A percentile compares a stretch with the other conserved stretches of the same genome.
These are phyloP conservation scores for Brasenia schreberi DNA, from an alignment of 164 flowering plant species.

Conservation along the genomic window DNA sequence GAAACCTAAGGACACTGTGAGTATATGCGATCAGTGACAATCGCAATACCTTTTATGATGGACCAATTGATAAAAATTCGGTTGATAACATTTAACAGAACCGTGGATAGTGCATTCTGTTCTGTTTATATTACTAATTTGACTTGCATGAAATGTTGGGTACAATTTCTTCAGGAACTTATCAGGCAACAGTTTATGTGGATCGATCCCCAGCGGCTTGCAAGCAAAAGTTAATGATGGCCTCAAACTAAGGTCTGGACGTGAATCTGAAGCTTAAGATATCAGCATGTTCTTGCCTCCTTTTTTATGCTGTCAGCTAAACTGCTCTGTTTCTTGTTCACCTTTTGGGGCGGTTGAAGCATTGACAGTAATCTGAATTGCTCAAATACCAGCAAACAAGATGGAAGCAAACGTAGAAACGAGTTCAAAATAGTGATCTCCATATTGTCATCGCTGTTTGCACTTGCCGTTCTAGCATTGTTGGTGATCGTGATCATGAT, in stretches of 20 bases:
- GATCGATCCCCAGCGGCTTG: not conserved
- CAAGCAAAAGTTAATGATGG: not conserved
- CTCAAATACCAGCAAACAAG: too few relatives aligned
- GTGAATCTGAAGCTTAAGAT: too few relatives aligned
- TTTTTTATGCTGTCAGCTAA: too few relatives aligned
- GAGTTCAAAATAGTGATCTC: not conserved
- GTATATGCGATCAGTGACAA: not conserved
- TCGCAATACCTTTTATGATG: not conserved
- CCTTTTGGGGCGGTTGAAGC: too few relatives aligned
- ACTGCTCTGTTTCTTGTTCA: too few relatives aligned
- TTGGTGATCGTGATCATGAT: not conserved
- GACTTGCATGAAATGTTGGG: not conserved
- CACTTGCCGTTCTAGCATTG: not conserved
- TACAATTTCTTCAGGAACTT: not conserved
- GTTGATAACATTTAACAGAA: not conserved
- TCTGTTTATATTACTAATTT: not conserved
- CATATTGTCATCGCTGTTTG: not conserved
- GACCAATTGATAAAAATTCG: not conserved
- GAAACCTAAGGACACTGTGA: not conserved
- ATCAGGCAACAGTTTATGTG: not conserved
- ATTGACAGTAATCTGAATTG: too few relatives aligned
- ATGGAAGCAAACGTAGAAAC: not conserved
- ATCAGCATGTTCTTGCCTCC: too few relatives aligned
- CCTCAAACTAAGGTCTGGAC: too few relatives aligned
- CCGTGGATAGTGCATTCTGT: too few relatives aligned